These are phyloP conservation scores for Boletus sp. DNA, from an alignment of 768 basidiomycete species.

Conservation along the genomic window DNA sequence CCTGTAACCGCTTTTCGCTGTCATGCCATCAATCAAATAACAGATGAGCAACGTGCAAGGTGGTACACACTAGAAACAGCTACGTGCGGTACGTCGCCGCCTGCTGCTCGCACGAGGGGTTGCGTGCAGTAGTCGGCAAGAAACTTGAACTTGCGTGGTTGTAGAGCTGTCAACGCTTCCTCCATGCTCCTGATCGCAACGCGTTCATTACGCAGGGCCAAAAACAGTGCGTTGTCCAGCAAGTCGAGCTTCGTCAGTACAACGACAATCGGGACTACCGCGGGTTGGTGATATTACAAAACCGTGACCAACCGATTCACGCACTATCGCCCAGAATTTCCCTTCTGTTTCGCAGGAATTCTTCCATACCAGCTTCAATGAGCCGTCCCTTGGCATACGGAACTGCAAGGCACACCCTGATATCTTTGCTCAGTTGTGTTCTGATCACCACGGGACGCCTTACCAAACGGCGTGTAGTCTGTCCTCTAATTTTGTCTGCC, in stretches of 20 bases:
- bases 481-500: not conserved
- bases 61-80: not conserved
- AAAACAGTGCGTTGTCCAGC: not conserved
- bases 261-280: not conserved
- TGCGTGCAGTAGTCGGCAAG: not conserved
- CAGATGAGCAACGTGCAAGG: not conserved
- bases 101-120: not conserved
- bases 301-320: not conserved
- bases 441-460: not conserved
- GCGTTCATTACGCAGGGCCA: not conserved
- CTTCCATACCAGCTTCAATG: not conserved
- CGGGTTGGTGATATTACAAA: not conserved
- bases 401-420: not conserved
- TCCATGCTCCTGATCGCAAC: not conserved
- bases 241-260: not conserved
- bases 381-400: not conserved
- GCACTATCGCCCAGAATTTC: not conserved
- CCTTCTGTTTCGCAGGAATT: not conserved
- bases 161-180: not conserved
- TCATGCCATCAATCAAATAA: not conserved
- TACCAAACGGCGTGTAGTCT: not conserved
- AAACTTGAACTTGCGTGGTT: not conserved
- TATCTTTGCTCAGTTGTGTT: not conserved
- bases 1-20: not conserved
- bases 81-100: not conserved